Percentiles rank a stretch among this genome's conserved stretches.
Evolutionary conservation across 2,329 filamentous ascomycete species (phyloP).

Genomic region (Fusarium sp.): DNA sequence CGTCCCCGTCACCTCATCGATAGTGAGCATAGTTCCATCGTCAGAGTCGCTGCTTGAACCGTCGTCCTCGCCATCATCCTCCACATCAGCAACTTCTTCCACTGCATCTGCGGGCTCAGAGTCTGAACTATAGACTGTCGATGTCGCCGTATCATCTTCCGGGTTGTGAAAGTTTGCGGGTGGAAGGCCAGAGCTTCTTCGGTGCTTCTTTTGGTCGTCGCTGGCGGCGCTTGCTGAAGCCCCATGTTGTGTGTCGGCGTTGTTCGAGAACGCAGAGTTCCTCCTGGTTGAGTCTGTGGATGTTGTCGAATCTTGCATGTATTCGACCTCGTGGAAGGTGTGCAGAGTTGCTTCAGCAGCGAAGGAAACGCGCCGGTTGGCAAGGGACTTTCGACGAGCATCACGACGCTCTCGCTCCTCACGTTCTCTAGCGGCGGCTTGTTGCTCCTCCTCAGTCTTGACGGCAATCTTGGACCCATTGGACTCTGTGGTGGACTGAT

Average conservation of each 20-base stretch:
- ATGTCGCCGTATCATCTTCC: slow-evolving; percentile 73
- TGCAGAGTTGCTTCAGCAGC: slow-evolving; percentile 96
- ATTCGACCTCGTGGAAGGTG: slow-evolving; percentile 94
- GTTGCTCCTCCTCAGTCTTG: slow-evolving; percentile 73
- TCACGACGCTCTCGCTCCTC: slow-evolving; percentile 81
- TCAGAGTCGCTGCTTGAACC: slow-evolving; percentile 67
- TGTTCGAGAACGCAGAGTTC: slow-evolving; percentile 58
- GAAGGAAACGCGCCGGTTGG: slow-evolving; percentile 93
- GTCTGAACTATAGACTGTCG: slow-evolving; percentile 78
- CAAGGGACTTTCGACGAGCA: slow-evolving; percentile 88
- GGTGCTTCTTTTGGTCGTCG: slow-evolving; percentile 68
- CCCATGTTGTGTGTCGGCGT: slow-evolving; percentile 55
- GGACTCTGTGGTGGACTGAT: slow-evolving; percentile 37
- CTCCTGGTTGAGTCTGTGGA: slow-evolving; percentile 78
- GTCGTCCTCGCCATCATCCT: slow-evolving; percentile 55
- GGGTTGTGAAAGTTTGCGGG: slow-evolving; percentile 70
- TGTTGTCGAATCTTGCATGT: slow-evolving; percentile 84
- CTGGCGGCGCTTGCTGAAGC: slow-evolving; percentile 67
- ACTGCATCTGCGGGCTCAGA: slow-evolving; percentile 64
- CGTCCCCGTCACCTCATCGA: slow-evolving; percentile 77
- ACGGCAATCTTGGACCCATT: slow-evolving; percentile 66
- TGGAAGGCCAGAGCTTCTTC: slow-evolving; percentile 72
- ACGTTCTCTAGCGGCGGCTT: slow-evolving; percentile 71
- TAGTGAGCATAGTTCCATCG: slow-evolving; percentile 80
- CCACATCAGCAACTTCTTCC: slow-evolving; percentile 63